Evolutionary conservation across 2,329 filamentous ascomycete species (phyloP), one percentile per base, ranked within the genome.

Genomic region (Scolecobasidium constrictum): DNA sequence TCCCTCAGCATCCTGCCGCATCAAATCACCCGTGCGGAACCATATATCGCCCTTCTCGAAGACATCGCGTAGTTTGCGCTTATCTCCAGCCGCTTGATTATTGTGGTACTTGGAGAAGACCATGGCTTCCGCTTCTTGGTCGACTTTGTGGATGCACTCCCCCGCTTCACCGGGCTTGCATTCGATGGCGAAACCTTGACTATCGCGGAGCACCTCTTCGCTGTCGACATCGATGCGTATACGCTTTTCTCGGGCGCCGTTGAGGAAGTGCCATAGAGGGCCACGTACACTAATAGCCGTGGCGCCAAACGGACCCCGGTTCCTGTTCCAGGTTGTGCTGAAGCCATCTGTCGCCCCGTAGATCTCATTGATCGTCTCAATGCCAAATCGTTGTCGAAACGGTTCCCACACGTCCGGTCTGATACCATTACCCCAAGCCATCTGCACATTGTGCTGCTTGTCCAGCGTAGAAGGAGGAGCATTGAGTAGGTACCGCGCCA

Each of bases 11-110:
- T 87, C 82, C 64, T 72, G 75, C n/a, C 78, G 71, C 21, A 92
- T 64, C n/a, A 92, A 71, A 54, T 94, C 87, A n/a, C 87, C 87
- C 0, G 84, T 82, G 18, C 86, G 77, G 67, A 87, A 93, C 70
- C 78, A 94, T 0, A 77, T 79, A 54, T 94, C 87, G 11, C 83
- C 86, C 53, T 81, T 81, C 46, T 63, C 66, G 49, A 92, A 76
- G 2, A 92, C 83, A 51, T 82, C 67, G 4, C 81, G 74, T 48
- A 90, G 59, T 35, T 94, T 73, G 62, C 94, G 94, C 49, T 75
- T 71, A 33, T 77, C 64, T 0, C 81, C 84, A 0, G 86, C 85
- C 23, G 72, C 69, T 11, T 70, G 58, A 56, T 93, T 86, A 46
- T 78, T 73, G 59, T 75, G 80, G 57, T 87, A 87, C 1, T 47